Conservation (phyloP, 2,329 filamentous ascomycete genomes). For the Trichoderma pleuroti region DNA sequence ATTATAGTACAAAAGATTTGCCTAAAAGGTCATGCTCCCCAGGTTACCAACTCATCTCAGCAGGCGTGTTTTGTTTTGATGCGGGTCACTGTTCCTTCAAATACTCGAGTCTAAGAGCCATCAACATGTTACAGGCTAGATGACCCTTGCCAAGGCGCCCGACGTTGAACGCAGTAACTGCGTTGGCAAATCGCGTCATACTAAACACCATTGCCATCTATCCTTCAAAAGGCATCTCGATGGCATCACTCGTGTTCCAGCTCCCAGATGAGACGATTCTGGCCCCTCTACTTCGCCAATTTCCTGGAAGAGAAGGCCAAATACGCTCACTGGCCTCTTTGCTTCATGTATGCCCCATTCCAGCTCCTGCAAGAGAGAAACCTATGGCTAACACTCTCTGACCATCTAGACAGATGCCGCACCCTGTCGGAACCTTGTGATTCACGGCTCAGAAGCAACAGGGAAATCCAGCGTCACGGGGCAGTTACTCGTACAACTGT, state of each 20-base stretch:
- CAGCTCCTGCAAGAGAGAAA: not conserved
- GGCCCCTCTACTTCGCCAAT: conserved; percentile 44
- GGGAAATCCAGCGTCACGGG: conserved; percentile 74
- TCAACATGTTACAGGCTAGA: not conserved
- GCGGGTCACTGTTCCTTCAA: not conserved
- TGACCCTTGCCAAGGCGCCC: not conserved
- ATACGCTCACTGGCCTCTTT: conserved; percentile 57
- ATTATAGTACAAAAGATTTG: not conserved
- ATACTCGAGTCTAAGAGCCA: not conserved
- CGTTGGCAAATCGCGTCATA: not conserved
- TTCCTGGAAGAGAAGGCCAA: conserved; percentile 57
- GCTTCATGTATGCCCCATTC: conserved; percentile 41
- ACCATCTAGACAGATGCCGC: conserved; percentile 56
- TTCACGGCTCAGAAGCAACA: conserved; percentile 82
- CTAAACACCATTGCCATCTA: not conserved
- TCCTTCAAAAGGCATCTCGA: not conserved
- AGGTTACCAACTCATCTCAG: not conserved
- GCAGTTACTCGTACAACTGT: conserved; percentile 38
- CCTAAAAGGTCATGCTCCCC: not conserved
- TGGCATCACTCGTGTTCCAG: conserved; percentile 38
- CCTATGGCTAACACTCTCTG: not conserved
- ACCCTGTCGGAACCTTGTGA: conserved; percentile 68
- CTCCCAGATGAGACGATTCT: conserved; percentile 52
- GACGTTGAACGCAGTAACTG: not conserved
- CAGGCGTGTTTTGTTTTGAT: not conserved